Evolutionary conservation across 495 filamentous ascomycete species (phyloP), one percentile per base, ranked within the genome.

Genomic region (Penicillium angulare): DNA sequence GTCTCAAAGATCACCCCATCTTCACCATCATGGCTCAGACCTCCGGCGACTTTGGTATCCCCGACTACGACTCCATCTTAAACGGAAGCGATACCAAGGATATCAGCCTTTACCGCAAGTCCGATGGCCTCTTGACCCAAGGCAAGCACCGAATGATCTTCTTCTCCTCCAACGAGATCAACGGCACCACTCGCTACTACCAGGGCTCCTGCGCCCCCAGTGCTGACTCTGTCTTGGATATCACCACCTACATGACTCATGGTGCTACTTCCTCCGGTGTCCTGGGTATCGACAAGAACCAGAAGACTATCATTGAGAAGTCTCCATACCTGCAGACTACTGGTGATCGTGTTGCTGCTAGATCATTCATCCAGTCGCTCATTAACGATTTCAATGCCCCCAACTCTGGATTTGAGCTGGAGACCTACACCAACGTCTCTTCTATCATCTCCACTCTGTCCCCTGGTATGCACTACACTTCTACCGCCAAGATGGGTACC

Each of bases 1-100:
- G 87, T 60, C 64, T 90, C 34, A 79, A 83, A 51, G 87, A 90
- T 61, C 86, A 92, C 65, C 74, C 82, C 49, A 87, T 88, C 65
- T 89, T 88, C 53, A 79, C 87, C 59, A 74, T 82, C 15, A 77
- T 84, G 44, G 55, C 62, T n/a, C 76, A 89, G 50, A 76, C 73
- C 32, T 82, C 87, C 53, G 77, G 79, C 35, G 69, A 76, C 43
- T 77, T 86, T 23, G 72, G 70, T 7, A 74, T 82, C 53, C 86
- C 86, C 53, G 82, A 88, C 72, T 87, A 83, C 52, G 86, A 85
- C 52, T 68, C 63, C 47, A 83, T 86, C 12, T 80, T 80, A 61
- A 67, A 70, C 53, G 72, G 67, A 31, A 73, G 78, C 5, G 76
- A 74, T 43, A 35, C 56, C 12, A 53, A 61, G 1, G 80, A 84